Conservation (phyloP, 768 basidiomycete species). For the Chiua virens region DNA sequence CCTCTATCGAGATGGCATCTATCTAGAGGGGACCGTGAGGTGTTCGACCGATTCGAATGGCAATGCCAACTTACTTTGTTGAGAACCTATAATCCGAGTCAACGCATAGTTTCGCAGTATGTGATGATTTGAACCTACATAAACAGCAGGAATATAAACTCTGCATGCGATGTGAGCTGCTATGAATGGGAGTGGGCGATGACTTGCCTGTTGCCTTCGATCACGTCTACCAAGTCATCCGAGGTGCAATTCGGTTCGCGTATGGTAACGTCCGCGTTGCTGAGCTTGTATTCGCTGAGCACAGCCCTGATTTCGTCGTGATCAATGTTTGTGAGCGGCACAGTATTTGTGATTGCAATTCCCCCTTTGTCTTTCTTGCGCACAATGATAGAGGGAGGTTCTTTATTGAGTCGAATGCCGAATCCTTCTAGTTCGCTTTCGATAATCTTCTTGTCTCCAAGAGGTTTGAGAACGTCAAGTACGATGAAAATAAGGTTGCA, state of each 20-base stretch:
- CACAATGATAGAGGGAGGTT: conserved; percentile 82
- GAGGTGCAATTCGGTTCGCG: conserved; percentile 89
- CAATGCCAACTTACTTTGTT: conserved; percentile 62
- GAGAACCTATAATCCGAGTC: conserved; percentile 50
- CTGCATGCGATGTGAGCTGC: conserved; percentile 37
- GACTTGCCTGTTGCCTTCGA: conserved; percentile 85
- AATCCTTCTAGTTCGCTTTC: conserved; percentile 97
- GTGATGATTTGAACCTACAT: conserved; percentile 49
- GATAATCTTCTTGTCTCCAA: conserved; percentile 90
- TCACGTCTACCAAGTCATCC: conserved; percentile 95
- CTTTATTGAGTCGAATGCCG: conserved; percentile 94
- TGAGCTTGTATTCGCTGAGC: conserved; percentile 88
- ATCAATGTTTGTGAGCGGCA: conserved; percentile 93
- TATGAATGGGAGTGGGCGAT: not conserved
- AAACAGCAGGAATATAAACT: conserved; percentile 91
- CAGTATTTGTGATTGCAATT: conserved; percentile 93
- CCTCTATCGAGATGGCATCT: conserved; percentile 98
- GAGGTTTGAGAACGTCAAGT: conserved; percentile 96
- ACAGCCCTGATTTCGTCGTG: conserved; percentile 96
- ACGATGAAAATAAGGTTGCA: conserved; percentile 99
- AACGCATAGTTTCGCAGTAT: not conserved
- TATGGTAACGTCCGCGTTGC: conserved; percentile 89
- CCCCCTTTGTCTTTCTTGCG: conserved; percentile 88
- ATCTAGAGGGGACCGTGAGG: conserved; percentile 49
- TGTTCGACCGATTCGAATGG: not conserved